Evolutionary conservation across 768 basidiomycete species (phyloP), one percentile per base, ranked within the genome.

Genomic region (Suillus luteus): DNA sequence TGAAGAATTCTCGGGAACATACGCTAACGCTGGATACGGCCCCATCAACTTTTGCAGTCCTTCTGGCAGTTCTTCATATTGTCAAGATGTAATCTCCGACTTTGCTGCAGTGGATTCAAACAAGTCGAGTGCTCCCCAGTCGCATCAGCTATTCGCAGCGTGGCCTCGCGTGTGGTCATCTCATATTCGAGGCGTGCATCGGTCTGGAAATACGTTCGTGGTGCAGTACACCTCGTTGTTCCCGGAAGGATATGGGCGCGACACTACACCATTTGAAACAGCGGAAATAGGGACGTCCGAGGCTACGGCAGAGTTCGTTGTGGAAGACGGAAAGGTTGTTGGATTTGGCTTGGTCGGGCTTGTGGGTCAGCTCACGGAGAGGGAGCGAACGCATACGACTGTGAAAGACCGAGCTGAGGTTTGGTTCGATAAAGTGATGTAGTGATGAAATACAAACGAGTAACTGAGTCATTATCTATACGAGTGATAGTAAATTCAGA

Each of bases 11-110:
- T 63, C 75, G 7, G 80, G 82, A 12, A 76, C 74, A 0, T 83
- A 81, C 65, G 11, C 55, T 3, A 70, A 77, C 59, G 68, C 74
- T 1, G 79, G 80, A 12, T 82, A 83, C 43, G 78, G 77, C 46
- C 59, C 71, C 2, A 62, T 82, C 52, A 74, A 73, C 2, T 71
- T 83, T 19, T 83, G 81, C 59, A 66, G 73, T 44, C 66, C 74
- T 0, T 51, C 62, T 9, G 67, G 70, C 62, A 40, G 51, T 9
- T 74, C 76, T 1, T 40, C 65, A 2, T 65, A 69, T 24, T 76
- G 75, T 57, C 41, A 65, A 55, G 15, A 38, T 22, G 71, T 77
- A n/a, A 67, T 68, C 17, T 65, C 67, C 9, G 67, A 75, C 24
- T 80, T 79, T 61, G 15, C 70, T 19, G 35, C 64, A 9, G 66